Conservation (phyloP, 768 basidiomycete genomes). For the Mycena crocata region DNA sequence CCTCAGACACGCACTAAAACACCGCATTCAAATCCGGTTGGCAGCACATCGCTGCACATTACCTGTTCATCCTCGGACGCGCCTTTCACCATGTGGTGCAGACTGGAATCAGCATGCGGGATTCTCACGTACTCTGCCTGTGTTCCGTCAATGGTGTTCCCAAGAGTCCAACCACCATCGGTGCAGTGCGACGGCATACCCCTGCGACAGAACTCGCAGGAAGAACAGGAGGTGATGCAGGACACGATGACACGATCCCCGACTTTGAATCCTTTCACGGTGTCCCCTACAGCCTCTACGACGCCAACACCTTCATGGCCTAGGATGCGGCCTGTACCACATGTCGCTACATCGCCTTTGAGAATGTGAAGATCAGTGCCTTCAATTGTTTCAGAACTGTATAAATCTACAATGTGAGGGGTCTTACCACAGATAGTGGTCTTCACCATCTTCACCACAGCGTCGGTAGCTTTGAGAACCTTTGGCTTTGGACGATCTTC, state of each 20-base stretch:
- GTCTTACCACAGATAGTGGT: slow-evolving; percentile 35
- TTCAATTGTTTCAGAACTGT: not conserved
- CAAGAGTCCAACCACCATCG: slow-evolving; percentile 39
- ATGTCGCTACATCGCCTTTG: slow-evolving; percentile 39
- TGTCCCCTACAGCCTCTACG: slow-evolving; percentile 44
- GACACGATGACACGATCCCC: slow-evolving; percentile 35
- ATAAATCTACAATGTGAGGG: not conserved
- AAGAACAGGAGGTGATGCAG: slow-evolving; percentile 36
- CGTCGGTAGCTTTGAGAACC: slow-evolving; percentile 32
- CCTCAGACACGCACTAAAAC: slow-evolving; percentile 26
- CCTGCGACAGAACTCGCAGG: slow-evolving; percentile 34
- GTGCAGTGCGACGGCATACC: slow-evolving; percentile 35
- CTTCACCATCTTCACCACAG: slow-evolving; percentile 34
- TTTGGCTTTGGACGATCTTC: slow-evolving; percentile 31
- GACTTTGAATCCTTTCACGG: slow-evolving; percentile 47
- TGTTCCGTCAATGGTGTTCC: slow-evolving; percentile 38
- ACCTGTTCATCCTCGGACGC: slow-evolving; percentile 30
- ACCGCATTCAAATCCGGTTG: slow-evolving; percentile 39
- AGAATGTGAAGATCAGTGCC: slow-evolving; percentile 53
- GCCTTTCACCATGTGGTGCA: slow-evolving; percentile 28
- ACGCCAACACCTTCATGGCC: slow-evolving; percentile 53
- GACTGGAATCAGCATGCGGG: slow-evolving; percentile 35
- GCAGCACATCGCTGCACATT: slow-evolving; percentile 39
- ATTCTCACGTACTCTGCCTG: slow-evolving; percentile 40
- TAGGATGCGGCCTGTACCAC: slow-evolving; percentile 45